Conservation (phyloP, 1,284 basidiomycete species). For the Heterobasidion occidentale region DNA sequence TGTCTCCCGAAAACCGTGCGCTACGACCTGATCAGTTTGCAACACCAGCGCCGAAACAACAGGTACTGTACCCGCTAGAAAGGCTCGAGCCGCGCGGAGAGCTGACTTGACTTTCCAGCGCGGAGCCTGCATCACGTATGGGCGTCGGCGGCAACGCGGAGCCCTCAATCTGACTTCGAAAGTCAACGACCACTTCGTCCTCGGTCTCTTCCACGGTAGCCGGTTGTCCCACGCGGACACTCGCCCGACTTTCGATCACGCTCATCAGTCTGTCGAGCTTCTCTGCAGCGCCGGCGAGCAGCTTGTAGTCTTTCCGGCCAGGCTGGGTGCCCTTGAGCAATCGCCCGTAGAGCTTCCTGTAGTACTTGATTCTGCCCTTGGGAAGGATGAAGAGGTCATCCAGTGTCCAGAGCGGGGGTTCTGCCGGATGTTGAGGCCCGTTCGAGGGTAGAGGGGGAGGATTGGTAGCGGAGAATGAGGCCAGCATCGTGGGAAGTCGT, state of each 20-base stretch:
- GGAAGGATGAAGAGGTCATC: slow-evolving; percentile 87
- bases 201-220: slow-evolving; percentile 25
- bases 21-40: slow-evolving; percentile 1
- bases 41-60: not conserved
- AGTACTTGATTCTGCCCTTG: slow-evolving; percentile 81
- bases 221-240: slow-evolving; percentile 24
- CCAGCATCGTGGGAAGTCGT: slow-evolving; percentile 63
- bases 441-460: slow-evolving; percentile 45
- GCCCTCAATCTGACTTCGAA: slow-evolving; percentile 28
- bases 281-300: slow-evolving; percentile 76
- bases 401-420: slow-evolving; percentile 67
- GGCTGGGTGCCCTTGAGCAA: slow-evolving; percentile 85
- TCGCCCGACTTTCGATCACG: slow-evolving; percentile 56
- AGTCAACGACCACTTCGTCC: slow-evolving; percentile 48
- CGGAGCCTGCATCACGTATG: slow-evolving; percentile 16
- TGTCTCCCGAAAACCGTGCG: slow-evolving; percentile 46
- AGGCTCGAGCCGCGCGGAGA: slow-evolving; percentile 42
- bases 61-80: slow-evolving; percentile 41
- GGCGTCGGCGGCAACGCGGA: slow-evolving; percentile 11
- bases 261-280: slow-evolving; percentile 72
- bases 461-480: slow-evolving; percentile 57
- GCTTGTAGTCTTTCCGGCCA: slow-evolving; percentile 81
- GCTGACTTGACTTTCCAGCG: slow-evolving; percentile 34
- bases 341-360: slow-evolving; percentile 85
- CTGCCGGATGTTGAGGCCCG: slow-evolving; percentile 26